Evolutionary conservation across 2,329 filamentous ascomycete species (phyloP), one percentile per base, ranked within the genome.

Genomic region (Calonectria naviculata): DNA sequence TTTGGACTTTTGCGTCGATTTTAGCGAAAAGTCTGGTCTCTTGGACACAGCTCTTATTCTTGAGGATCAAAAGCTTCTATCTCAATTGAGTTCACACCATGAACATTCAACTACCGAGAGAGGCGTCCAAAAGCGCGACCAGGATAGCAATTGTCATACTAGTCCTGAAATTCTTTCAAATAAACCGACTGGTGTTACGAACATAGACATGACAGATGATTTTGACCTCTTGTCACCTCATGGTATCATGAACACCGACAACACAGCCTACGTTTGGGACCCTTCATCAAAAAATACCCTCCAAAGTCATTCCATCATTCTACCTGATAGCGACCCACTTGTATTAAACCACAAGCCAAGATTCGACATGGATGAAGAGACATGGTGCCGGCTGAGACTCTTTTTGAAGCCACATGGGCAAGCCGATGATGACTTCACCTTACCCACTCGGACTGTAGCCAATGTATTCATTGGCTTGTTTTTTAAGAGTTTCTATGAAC

Each of bases 401-500:
- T 65, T 65, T 24, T 41, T 65, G n/a, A 24, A 54, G n/a, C 46
- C 62, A 5, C 46, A 4, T 12, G 26, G 3, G 10, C 24, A 26
- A 42, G 21, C 19, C 12, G n/a, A 17, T 24, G 34, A 65, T 28
- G 46, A 29, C 46, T 65, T 65, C 24, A 54, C 24, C 7, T 26
- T 65, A 12, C 62, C 62, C 3, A n/a, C 46, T 4, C 28, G 54
- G 17, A 21, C 41, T 24, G 19, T 54, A 21, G 62, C 62, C 17
- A 65, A 65, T 42, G 62, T 41, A 17, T 65, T 65, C 13, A 44
- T 65, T 10, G 46, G 31, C 12, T 19, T 65, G 8, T 65, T 65
- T 12, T 65, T 65, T n/a, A 36, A 54, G 8, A 41, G 24, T 9
- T 65, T 65, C 24, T 65, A 49, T 3, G 46, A 49, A 15, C 62